These are phyloP conservation scores for Moesziomyces parantarcticus DNA, from an alignment of 1,284 basidiomycete genomes.

Conservation along the genomic window DNA sequence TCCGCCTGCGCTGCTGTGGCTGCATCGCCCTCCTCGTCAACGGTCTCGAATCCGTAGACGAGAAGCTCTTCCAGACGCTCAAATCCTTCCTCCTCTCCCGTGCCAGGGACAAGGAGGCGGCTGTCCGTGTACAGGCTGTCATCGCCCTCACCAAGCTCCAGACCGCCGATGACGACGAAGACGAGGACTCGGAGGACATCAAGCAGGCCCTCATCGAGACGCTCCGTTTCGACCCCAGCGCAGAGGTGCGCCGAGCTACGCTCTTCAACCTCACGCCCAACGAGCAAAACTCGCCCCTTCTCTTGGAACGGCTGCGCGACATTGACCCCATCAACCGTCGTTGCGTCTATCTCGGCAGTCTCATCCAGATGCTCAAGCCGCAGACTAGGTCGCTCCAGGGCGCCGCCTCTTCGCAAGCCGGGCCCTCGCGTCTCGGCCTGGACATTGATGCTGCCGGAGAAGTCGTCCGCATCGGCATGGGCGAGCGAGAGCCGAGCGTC, in stretches of 20 bases:
- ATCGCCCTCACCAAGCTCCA: slow-evolving; percentile 86
- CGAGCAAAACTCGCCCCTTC: slow-evolving; percentile 73
- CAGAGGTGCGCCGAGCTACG: slow-evolving; percentile 89
- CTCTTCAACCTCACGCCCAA: slow-evolving; percentile 81
- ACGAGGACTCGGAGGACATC: slow-evolving; percentile 76
- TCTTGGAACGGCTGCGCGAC: slow-evolving; percentile 86
- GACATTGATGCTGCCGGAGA: slow-evolving; percentile 47
- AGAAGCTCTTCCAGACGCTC: slow-evolving; percentile 81
- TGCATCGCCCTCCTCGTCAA: slow-evolving; percentile 71
- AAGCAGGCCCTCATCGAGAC: slow-evolving; percentile 78
- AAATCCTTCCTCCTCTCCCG: slow-evolving; percentile 80
- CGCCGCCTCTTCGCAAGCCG: slow-evolving; percentile 20
- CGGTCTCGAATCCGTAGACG: slow-evolving; percentile 71
- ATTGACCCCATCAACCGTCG: slow-evolving; percentile 84
- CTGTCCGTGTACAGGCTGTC: slow-evolving; percentile 85
- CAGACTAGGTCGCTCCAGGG: slow-evolving; percentile 27
- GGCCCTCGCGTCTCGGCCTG: slow-evolving; percentile 52
- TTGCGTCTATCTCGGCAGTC: slow-evolving; percentile 77
- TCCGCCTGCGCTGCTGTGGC: slow-evolving; percentile 82
- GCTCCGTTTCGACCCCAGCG: slow-evolving; percentile 77
- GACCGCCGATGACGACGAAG: slow-evolving; percentile 70
- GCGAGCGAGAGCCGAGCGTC: slow-evolving; percentile 87
- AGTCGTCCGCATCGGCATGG: slow-evolving; percentile 76
- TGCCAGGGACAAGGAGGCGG: slow-evolving; percentile 83
- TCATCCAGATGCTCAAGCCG: slow-evolving; percentile 42